Evolutionary conservation across 2,329 filamentous ascomycete genomes (phyloP).

Genomic region (Akanthomyces uredinophilus): DNA sequence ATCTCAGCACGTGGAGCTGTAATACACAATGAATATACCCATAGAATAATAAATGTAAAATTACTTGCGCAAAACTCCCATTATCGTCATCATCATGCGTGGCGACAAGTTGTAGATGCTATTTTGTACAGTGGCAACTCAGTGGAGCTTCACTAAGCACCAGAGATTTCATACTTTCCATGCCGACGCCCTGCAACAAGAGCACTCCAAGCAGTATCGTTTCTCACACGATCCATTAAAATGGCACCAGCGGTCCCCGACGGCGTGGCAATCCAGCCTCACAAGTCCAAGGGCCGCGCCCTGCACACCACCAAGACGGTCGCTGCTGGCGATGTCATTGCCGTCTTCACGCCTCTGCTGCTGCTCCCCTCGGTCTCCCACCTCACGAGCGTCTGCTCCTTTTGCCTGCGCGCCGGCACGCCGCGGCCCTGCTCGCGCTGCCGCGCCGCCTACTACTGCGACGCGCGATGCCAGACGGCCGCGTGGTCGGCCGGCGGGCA

Average conservation of each 20-base stretch:
- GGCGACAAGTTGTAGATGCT: neutral
- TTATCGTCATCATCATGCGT: neutral
- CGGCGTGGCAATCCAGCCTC: neutral
- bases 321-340: conserved; percentile 41
- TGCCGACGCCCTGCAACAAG: neutral
- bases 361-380: conserved; percentile 43
- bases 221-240: neutral
- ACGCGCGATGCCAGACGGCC: conserved; percentile 45
- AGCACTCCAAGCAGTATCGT: neutral
- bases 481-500: conserved; percentile 48
- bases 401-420: conserved; percentile 37
- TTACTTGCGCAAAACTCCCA: neutral
- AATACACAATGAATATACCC: conserved; percentile 20
- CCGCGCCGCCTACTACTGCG: conserved; percentile 50
- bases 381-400: conserved; percentile 40
- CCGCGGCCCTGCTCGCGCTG: conserved; percentile 47
- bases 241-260: neutral
- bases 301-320: conserved; percentile 40
- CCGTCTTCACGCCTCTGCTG: conserved; percentile 39
- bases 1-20: conserved; percentile 27
- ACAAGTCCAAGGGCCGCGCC: conserved; percentile 36
- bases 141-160: conserved; percentile 9
- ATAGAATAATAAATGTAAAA: neutral
- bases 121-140: neutral
- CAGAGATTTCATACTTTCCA: neutral